These are phyloP conservation scores for Plasmodium cynomolgi DNA, from an alignment of 169 alveolate genomes.

Conservation along the genomic window DNA sequence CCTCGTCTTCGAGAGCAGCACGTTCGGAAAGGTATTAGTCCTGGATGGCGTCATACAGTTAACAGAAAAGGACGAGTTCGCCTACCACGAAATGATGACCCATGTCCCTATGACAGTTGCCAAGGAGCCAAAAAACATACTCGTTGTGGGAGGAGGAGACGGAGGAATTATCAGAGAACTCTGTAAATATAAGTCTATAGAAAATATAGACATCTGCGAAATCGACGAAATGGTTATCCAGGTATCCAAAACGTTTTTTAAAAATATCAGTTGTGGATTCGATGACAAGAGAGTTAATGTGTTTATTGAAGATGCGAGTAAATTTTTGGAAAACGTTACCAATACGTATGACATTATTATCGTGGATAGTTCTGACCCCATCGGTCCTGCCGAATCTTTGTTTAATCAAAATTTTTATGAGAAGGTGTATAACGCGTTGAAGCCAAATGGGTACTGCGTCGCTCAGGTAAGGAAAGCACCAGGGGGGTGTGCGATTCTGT, in stretches of 20 bases:
- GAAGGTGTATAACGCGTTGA: constrained; percentile 65
- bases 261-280: constrained; percentile 77
- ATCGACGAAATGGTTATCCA: constrained; percentile 86
- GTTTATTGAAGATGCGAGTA: constrained; percentile 73
- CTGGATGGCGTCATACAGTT: constrained; percentile 86
- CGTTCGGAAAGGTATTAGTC: constrained; percentile 79
- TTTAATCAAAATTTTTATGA: constrained; percentile 81
- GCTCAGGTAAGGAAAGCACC: constrained; percentile 5
- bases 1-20: constrained; percentile 78
- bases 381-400: constrained; percentile 83
- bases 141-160: constrained; percentile 90
- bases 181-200: constrained; percentile 78
- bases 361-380: constrained; percentile 85
- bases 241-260: constrained; percentile 79
- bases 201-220: constrained; percentile 83
- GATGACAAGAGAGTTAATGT: constrained; percentile 84
- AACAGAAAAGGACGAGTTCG: constrained; percentile 80
- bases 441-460: constrained; percentile 36
- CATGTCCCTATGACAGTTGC: constrained; percentile 83
- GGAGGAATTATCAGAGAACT: constrained; percentile 85
- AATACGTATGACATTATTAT: constrained; percentile 83
- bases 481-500: neutral
- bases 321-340: constrained; percentile 76
- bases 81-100: constrained; percentile 87
- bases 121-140: constrained; percentile 82